Evolutionary conservation across 1,284 basidiomycete genomes (phyloP).

Genomic region (Malassezia yamatoensis): DNA sequence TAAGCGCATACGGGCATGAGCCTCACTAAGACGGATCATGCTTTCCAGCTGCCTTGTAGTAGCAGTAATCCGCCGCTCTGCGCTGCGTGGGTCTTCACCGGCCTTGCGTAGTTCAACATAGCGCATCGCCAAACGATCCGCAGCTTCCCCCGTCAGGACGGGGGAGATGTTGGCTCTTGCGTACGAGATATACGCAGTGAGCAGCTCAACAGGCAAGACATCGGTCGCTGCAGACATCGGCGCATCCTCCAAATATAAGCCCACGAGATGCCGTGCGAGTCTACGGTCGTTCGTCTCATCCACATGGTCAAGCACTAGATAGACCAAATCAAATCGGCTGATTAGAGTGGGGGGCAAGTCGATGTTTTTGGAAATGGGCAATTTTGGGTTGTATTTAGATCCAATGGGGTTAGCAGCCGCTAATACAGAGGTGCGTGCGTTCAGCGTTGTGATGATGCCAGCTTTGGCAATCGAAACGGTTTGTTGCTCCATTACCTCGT

Average conservation of each 20-base stretch:
- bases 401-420: constrained; percentile 95
- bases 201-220: constrained; percentile 70
- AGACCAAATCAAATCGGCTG: constrained; percentile 94
- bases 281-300: constrained; percentile 81
- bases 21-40: constrained; percentile 95
- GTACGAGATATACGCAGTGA: constrained; percentile 90
- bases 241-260: constrained; percentile 81
- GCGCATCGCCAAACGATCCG: constrained; percentile 68
- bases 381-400: constrained; percentile 80
- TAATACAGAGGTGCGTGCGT: constrained; percentile 89
- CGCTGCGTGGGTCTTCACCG: constrained; percentile 62
- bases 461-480: constrained; percentile 99
- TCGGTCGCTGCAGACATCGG: constrained; percentile 63
- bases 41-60: constrained; percentile 93
- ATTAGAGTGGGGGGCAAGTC: constrained; percentile 92
- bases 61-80: constrained; percentile 89
- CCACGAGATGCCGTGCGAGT: constrained; percentile 84
- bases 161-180: constrained; percentile 81
- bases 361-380: constrained; percentile 60
- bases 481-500: constrained; percentile 99
- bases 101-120: constrained; percentile 91
- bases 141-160: constrained; percentile 74
- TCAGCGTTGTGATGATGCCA: constrained; percentile 95
- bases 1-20: constrained; percentile 89
- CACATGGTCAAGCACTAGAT: constrained; percentile 80